phyloP scores from a whole-genome alignment of 2,329 filamentous ascomycete species.

The Nigrograna mackinnonii region DNA sequence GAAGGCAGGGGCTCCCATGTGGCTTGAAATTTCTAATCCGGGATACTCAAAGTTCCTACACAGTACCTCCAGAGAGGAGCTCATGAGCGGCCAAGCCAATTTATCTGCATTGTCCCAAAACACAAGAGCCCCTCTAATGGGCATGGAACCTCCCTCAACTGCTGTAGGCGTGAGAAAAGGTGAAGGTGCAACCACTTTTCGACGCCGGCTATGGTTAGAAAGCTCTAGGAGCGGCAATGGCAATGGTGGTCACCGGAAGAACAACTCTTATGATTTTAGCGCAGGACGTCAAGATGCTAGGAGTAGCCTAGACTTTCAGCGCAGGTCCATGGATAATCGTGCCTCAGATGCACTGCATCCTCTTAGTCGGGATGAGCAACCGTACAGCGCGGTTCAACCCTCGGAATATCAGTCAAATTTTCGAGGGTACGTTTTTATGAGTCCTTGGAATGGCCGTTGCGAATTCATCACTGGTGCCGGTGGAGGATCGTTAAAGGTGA shows the following conservation, averaged over 20 bases:
- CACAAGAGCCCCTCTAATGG: no score
- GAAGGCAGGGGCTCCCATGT: constrained; percentile 48
- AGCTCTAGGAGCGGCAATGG: constrained; percentile 44
- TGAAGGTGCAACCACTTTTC: constrained; percentile 37
- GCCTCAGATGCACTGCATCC: constrained; percentile 17
- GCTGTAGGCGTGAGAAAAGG: no score
- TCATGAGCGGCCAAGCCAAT: no score
- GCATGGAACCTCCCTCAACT: no score
- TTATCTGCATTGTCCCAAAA: no score
- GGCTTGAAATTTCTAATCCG: constrained; percentile 61
- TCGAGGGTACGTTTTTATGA: constrained; percentile 72
- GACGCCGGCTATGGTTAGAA: constrained; percentile 53
- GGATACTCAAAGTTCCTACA: constrained; percentile 62
- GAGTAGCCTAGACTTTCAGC: constrained; percentile 19
- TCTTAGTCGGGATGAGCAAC: constrained; percentile 26
- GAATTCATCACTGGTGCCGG: constrained; percentile 80
- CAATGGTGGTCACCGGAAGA: constrained; percentile 44
- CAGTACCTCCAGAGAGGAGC: no score
- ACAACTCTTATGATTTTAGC: constrained; percentile 31
- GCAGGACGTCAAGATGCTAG: constrained; percentile 23
- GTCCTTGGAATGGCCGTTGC: constrained; percentile 86
- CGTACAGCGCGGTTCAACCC: constrained; percentile 37
- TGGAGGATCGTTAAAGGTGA: constrained; percentile 68
- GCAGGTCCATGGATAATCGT: constrained; percentile 16
- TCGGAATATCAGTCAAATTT: constrained; percentile 57